phyloP scores from a whole-genome alignment of 805 yeast genomes.

The Cyberlindnera xishuangbannaensis region DNA sequence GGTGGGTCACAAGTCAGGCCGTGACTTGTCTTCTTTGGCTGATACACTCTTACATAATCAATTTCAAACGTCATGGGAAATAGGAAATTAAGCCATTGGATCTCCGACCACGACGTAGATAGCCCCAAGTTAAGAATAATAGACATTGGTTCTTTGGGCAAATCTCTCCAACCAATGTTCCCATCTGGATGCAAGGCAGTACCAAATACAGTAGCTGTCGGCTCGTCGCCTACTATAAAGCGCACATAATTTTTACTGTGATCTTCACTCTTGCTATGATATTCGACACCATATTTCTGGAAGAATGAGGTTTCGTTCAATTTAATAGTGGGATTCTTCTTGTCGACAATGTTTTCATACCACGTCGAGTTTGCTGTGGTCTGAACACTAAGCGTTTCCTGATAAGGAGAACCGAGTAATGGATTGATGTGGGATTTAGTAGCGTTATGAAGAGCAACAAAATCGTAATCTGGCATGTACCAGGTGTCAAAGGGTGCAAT shows the following conservation, averaged over 20 bases:
- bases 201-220: constrained; percentile 40
- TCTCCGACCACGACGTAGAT: constrained; percentile 45
- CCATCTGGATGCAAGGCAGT: constrained; percentile 44
- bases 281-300: constrained; percentile 42
- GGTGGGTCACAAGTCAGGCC: constrained; percentile 44
- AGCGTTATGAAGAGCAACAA: constrained; percentile 35
- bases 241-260: constrained; percentile 25
- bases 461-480: constrained; percentile 46
- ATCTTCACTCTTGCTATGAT: constrained; percentile 30
- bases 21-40: constrained; percentile 34
- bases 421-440: constrained; percentile 39
- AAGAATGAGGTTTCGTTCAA: constrained; percentile 19
- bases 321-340: constrained; percentile 2
- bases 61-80: constrained; percentile 40
- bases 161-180: constrained; percentile 41
- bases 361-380: constrained; percentile 40
- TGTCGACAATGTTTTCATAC: constrained; percentile 35
- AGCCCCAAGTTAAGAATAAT: constrained; percentile 43
- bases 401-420: constrained; percentile 46
- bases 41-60: constrained; percentile 45
- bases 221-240: constrained; percentile 40
- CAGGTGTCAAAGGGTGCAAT: constrained; percentile 48
- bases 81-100: constrained; percentile 39
- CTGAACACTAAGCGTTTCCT: constrained; percentile 43
- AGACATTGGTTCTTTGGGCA: constrained; percentile 47